Base-by-base conservation (phyloP, 345 rosid genomes). In the Arabis hirsuta region DNA sequence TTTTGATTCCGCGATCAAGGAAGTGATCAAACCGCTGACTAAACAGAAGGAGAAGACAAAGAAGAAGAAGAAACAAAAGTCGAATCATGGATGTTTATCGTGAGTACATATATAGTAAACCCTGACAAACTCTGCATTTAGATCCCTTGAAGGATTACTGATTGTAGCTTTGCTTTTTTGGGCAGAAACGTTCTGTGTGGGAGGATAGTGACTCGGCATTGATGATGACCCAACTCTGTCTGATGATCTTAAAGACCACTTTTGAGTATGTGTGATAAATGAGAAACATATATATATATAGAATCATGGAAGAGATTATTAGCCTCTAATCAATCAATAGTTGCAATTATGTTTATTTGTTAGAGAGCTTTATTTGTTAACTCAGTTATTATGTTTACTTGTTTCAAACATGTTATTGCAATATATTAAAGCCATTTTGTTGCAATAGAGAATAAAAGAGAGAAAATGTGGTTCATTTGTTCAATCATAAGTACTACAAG, bases 1-100 rank as follows among this genome's bases (percentile, higher is more conserved):
- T 45, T 95, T 95, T 82, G 99, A 95, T 83, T 88, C 90, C 9
- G 96, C 99, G 19, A 91, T 95, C 82, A 91, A 78, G 80, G 96
- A 91, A 61, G 99, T 95, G 11, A 87, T 95, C 73, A 91, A 86
- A 76, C 96, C 99, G 6, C 78, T 84, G 34, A 87, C 76, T 72
- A 87, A 88, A 80, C 89, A 82, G 62, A 88, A 91, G 67, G 93
- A 91, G 79, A 87, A 86, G 84, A 83, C 85, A 57, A 86, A 80
- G 79, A 77, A 65, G 20, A 77, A 76, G 60, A 76, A 76, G 76
- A 76, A 65, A 20, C 80, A 57, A 5, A 94, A 83, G 87, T 73
- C 74, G 5, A 80, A 59, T 51, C 85, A 74, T 54, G 93, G 97
- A 32, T 91, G 96, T 81, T 81, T 91, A 56, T 36, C 86, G 96